Base-by-base conservation (phyloP, 495 filamentous ascomycete species). In the Penicillium roqueforti region DNA sequence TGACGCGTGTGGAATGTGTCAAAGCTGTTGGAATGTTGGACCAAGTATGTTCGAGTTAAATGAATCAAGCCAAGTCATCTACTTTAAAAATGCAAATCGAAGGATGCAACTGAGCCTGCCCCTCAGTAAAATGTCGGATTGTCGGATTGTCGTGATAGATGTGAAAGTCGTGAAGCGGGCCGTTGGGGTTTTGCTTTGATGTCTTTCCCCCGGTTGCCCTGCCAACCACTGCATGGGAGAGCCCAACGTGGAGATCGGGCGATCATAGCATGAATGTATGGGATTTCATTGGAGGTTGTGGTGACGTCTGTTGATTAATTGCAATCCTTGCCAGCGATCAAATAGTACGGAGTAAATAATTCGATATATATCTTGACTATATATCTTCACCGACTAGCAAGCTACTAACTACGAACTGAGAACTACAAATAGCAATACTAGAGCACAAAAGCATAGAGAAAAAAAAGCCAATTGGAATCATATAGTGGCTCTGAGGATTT, bases 1-100 rank as follows among this genome's bases (percentile, higher is more conserved):
- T 55, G 55, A 57, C 63, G 49, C 61, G 61, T 25, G 58, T 49
- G 61, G 64, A 67, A 67, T 67, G 64, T 67, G 64, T 65, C 64
- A 65, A 56, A 59, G 46, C 9, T 4, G 37, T 11, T 43, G 52
- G 58, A 54, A 58, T 56, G 41, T 29, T 16, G 14, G 25, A 29
- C n/a, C 2, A 19, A 26, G 20, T 37, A 41, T 42, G 16, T 39
- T 39, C 4, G 9, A 36, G n/a, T 14, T 9, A 29, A 16, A 40
- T 37, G 37, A 8, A 19, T 11, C 16, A 40, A 28, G 13, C 6
- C 16, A 25, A 14, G n/a, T 6, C 16, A 23, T 22, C 11, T 26
- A 20, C 26, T 39, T 36, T 4, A 36, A 36, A 16, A 36, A 47
- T 43, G 14, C 20, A 13, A 25, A 36, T 36, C n/a, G 19, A 14